phyloP scores from a whole-genome alignment of 306 rosid species.

The Vigna angularis region DNA sequence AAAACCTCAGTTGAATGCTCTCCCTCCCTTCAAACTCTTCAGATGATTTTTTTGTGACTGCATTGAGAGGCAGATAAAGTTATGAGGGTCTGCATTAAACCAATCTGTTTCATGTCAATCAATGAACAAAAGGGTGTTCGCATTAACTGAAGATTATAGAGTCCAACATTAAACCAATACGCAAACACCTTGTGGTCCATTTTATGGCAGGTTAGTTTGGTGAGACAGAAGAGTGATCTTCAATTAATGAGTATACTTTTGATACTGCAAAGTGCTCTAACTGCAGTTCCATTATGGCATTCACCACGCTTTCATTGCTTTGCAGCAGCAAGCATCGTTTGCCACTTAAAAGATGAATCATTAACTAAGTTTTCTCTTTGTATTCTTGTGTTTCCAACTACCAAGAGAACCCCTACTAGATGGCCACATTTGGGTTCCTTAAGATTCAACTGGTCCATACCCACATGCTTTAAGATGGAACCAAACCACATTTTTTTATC shows the following conservation, averaged over 20 bases:
- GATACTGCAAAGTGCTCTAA: slow-evolving; percentile 39
- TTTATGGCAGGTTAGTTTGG: slow-evolving; percentile 28
- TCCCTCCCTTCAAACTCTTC: slow-evolving; percentile 4
- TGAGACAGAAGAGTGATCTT: slow-evolving; percentile 18
- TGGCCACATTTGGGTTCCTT: slow-evolving; percentile 16
- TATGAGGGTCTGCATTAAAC: slow-evolving; percentile 36
- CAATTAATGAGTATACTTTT: slow-evolving; percentile 14
- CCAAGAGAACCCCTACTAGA: slow-evolving; percentile 19
- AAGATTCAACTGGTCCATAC: slow-evolving; percentile 20
- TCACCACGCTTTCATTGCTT: slow-evolving; percentile 29
- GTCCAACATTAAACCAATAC: slow-evolving; percentile 37
- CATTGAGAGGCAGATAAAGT: slow-evolving; percentile 18
- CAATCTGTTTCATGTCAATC: slow-evolving; percentile 19
- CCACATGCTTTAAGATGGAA: slow-evolving; percentile 17
- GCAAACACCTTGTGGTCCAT: slow-evolving; percentile 47
- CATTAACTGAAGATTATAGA: slow-evolving; percentile 39
- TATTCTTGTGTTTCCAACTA: slow-evolving; percentile 24
- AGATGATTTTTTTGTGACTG: not conserved
- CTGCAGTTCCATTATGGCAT: slow-evolving; percentile 39
- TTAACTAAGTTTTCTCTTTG: slow-evolving; percentile 27
- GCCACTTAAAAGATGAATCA: slow-evolving; percentile 14
- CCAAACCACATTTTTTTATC: not conserved
- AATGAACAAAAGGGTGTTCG: slow-evolving; percentile 25
- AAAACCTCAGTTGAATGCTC: not conserved
- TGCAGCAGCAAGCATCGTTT: not conserved